Percentiles rank a stretch among this genome's conserved stretches.
Evolutionary conservation across 208 protist species (phyloP).

Genomic region (Blastocrithidia nonstop): DNA sequence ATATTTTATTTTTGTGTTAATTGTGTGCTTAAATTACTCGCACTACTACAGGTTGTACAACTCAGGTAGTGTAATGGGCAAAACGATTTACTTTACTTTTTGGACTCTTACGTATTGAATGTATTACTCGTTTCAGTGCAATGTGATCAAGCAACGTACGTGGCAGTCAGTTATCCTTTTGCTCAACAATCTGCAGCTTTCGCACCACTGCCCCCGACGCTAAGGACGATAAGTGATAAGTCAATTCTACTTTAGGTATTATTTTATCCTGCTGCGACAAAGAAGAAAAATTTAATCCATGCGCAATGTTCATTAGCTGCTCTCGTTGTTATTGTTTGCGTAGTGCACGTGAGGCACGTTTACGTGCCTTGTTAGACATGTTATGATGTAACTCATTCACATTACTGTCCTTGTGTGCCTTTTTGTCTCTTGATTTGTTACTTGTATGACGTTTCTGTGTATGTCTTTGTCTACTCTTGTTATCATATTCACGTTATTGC

Average conservation of each 20-base stretch:
- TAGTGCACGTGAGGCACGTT: conserved; percentile 14
- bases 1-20: no score
- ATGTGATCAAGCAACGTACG: conserved; percentile 27
- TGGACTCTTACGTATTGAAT: no score
- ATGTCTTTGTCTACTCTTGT: conserved; percentile 1
- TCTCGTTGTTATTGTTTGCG: conserved; percentile 1
- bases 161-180: conserved; percentile 42
- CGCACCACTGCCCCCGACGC: conserved; percentile 42
- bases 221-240: conserved; percentile 37
- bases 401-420: neutral
- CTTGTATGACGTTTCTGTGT: conserved; percentile 2
- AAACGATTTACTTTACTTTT: conserved; percentile 37
- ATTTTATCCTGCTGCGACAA: no score
- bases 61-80: conserved; percentile 72
- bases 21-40: no score
- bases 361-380: conserved; percentile 4
- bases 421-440: neutral
- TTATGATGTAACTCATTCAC: no score
- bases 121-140: no score
- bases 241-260: conserved; percentile 29
- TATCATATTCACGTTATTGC: no score
- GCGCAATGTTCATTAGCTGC: no score
- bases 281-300: no score
- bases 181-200: conserved; percentile 51
- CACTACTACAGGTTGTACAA: conserved; percentile 45